phyloP scores from a whole-genome alignment of 2,329 filamentous ascomycete species.

The Teratosphaeria zuluensis region DNA sequence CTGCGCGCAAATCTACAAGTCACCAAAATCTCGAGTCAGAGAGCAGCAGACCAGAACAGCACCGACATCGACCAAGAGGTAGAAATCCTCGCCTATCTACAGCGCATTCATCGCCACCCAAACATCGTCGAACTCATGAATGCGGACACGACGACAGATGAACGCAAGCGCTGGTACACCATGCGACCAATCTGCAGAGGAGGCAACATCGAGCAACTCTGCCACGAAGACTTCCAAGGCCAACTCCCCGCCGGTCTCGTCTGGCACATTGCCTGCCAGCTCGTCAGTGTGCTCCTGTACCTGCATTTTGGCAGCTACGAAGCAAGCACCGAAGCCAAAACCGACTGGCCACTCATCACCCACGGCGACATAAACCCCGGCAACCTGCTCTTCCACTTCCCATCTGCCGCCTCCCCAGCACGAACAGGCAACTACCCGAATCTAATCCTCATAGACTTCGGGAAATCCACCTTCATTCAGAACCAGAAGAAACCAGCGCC shows the following conservation, averaged over 20 bases:
- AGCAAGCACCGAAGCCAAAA: not conserved
- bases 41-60: not conserved
- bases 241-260: not conserved
- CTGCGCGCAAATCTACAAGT: not conserved
- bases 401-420: not conserved
- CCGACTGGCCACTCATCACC: not conserved
- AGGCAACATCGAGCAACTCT: not conserved
- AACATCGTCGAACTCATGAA: not conserved
- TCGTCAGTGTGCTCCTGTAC: not conserved
- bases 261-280: not conserved
- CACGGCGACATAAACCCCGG: not conserved
- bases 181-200: not conserved
- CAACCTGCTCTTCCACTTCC: not conserved
- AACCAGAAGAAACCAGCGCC: not conserved
- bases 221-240: not conserved
- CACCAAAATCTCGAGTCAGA: not conserved
- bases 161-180: not conserved
- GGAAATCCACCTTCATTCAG: not conserved
- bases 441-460: not conserved
- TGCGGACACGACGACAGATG: not conserved
- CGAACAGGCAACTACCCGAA: not conserved
- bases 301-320: not conserved
- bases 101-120: not conserved
- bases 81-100: not conserved
- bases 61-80: not conserved